Base-by-base conservation (phyloP, 331 rosid genomes). In the Quercus tomentella region DNA sequence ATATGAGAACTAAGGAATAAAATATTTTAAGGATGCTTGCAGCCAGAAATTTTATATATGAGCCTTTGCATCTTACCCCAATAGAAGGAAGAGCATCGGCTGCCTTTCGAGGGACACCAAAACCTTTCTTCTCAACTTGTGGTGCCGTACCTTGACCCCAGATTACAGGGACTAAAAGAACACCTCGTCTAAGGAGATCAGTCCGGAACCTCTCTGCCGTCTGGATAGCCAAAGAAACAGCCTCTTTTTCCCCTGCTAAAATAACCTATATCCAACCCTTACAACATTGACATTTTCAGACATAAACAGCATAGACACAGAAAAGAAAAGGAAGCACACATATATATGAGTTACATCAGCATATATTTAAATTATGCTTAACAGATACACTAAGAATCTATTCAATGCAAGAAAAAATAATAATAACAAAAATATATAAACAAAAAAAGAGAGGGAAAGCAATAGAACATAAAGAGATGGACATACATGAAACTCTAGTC, bases 231-330 rank as follows among this genome's bases (percentile, higher is more conserved):
- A 67, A 71, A 74, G 93, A 82, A 56, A 96, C 93, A 1, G 92
- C 84, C 86, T 91, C 98, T 79, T 87, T 93, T 73, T 84, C 88
- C 68, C 99, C 99, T 70, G 99, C 98, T 86, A 96, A 81, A 75
- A 96, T 96, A 76, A 96, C 99, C 99, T 96, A 84, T 66, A 87
- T 76, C 80, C 81, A 49, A 87, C 87, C 67, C 86, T 76, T 81
- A 52, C 67, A 78, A 67, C 76, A 49, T 25, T 31, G 71, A 41
- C 76, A 66, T 79, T 35, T 66, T 77, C 75, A 69, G 28, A 7
- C 23, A 68, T 51, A 2, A 66, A 63, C 45, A 16, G 73, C 22
- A 12, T 35, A 57, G 78, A 58, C 45, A 58, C 30, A 26, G 49
- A 31, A 25, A 75, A 77, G 60, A 21, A 67, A 56, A 74, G n/a